Evolutionary conservation across 2,329 filamentous ascomycete species (phyloP).

Genomic region (Botrytis squamosa): DNA sequence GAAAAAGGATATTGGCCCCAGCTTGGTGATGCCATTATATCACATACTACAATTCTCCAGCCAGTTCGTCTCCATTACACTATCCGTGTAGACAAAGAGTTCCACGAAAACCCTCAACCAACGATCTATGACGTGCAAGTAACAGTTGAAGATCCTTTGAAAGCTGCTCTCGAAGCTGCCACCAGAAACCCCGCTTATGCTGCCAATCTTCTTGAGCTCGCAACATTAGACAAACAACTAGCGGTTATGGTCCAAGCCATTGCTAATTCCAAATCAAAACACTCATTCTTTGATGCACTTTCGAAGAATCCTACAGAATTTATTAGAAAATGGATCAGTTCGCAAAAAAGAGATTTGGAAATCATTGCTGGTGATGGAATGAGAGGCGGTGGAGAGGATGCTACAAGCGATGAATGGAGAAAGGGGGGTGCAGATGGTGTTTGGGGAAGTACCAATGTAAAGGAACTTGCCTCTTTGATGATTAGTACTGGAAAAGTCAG

Average conservation of each 20-base stretch:
- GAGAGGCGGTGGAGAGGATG: conserved; percentile 57
- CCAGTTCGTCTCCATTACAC: conserved; percentile 87
- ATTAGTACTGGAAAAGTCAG: conserved; percentile 37
- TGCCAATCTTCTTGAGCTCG: conserved; percentile 72
- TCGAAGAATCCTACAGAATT: conserved; percentile 81
- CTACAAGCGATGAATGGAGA: conserved; percentile 66
- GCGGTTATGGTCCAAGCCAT: conserved; percentile 81
- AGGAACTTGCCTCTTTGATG: conserved; percentile 62
- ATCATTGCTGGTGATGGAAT: conserved; percentile 38
- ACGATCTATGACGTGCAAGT: conserved; percentile 92
- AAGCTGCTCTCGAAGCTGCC: conserved; percentile 62
- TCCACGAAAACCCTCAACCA: conserved; percentile 70
- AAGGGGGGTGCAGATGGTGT: conserved; percentile 59
- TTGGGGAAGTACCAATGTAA: conserved; percentile 61
- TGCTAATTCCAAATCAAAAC: conserved; percentile 81
- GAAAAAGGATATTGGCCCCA: conserved; percentile 83
- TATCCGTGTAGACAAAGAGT: conserved; percentile 85
- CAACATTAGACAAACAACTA: conserved; percentile 78
- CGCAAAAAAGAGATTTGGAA: conserved; percentile 64
- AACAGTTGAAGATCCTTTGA: conserved; percentile 77
- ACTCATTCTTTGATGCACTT: conserved; percentile 79
- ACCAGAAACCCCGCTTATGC: conserved; percentile 69
- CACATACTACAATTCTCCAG: conserved; percentile 74
- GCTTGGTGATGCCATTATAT: conserved; percentile 75
- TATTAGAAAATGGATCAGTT: conserved; percentile 82